A percentile compares a stretch with the other conserved stretches of the same genome.
These are phyloP conservation scores for Shiraia bambusicola DNA, from an alignment of 2,329 filamentous ascomycete genomes.

Conservation along the genomic window DNA sequence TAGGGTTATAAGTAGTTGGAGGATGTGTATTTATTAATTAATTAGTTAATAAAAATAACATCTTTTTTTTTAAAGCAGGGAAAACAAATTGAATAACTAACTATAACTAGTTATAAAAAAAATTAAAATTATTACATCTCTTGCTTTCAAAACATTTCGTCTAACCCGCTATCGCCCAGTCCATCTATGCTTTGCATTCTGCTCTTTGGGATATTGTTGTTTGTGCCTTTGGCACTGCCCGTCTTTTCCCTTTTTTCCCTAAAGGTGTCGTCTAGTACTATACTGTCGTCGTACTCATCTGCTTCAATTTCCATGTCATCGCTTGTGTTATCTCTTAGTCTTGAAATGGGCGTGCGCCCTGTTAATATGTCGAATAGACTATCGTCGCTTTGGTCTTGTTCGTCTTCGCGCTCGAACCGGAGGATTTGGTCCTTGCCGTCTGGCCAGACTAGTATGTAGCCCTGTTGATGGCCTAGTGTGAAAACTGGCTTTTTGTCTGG, in stretches of 20 bases:
- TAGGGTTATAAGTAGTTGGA: too few relatives aligned
- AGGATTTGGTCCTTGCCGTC: constrained; percentile 43
- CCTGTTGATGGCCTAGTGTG: constrained; percentile 38
- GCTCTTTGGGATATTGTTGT: not conserved
- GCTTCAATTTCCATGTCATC: constrained; percentile 13
- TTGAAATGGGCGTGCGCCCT: constrained; percentile 47
- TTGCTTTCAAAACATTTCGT: constrained; percentile 44
- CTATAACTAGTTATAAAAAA: too few relatives aligned
- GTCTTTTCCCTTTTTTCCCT: constrained; percentile 33
- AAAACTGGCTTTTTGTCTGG: constrained; percentile 40
- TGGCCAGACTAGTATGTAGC: constrained; percentile 46
- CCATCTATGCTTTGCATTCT: constrained; percentile 7
- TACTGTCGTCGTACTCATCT: constrained; percentile 26
- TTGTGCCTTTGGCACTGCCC: not conserved
- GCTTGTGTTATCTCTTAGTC: constrained; percentile 19
- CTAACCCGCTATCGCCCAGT: constrained; percentile 37
- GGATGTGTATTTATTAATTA: too few relatives aligned
- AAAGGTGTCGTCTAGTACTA: constrained; percentile 50
- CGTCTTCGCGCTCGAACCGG: constrained; percentile 30
- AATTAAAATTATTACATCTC: too few relatives aligned
- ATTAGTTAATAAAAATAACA: too few relatives aligned
- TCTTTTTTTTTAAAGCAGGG: too few relatives aligned
- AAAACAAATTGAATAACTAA: too few relatives aligned
- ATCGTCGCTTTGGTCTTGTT: constrained; percentile 48
- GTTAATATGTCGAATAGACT: constrained; percentile 52